A percentile compares a stretch with the other conserved stretches of the same genome.
phyloP scores from a whole-genome alignment of 1,284 basidiomycete species.

The Austroboletus olivaceoglutinosus region DNA sequence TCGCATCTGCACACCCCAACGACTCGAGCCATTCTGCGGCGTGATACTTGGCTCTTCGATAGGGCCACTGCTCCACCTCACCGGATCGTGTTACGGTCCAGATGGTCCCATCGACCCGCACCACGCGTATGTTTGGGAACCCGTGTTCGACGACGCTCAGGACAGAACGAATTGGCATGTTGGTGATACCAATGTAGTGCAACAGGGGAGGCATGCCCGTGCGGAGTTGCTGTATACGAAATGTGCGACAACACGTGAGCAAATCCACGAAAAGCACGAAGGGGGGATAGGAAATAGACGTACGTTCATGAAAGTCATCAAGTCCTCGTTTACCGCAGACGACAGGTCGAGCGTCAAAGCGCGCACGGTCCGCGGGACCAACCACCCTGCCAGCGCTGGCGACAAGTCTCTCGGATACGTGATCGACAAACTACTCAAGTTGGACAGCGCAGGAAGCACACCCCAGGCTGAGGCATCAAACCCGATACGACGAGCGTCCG shows the following conservation, averaged over 20 bases:
- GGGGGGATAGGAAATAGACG: conserved; percentile 29
- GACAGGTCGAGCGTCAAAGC: conserved; percentile 52
- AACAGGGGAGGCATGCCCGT: conserved; percentile 54
- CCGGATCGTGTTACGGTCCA: conserved; percentile 45
- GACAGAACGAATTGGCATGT: conserved; percentile 46
- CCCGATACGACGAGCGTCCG: conserved; percentile 51
- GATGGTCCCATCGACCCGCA: conserved; percentile 52
- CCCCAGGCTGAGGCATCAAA: conserved; percentile 70
- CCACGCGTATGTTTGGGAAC: conserved; percentile 57
- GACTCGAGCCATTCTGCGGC: conserved; percentile 62
- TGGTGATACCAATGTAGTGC: conserved; percentile 53
- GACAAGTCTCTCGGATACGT: conserved; percentile 64
- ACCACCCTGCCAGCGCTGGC: conserved; percentile 62
- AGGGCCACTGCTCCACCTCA: conserved; percentile 57
- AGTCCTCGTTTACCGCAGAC: conserved; percentile 37
- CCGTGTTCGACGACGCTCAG: conserved; percentile 51
- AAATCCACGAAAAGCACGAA: too few relatives aligned
- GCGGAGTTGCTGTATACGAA: conserved; percentile 54
- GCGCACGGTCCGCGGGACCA: conserved; percentile 57
- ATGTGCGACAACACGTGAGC: too few relatives aligned
- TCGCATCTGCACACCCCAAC: conserved; percentile 52
- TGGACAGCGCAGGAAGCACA: conserved; percentile 56
- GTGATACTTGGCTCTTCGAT: conserved; percentile 49
- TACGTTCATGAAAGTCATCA: conserved; percentile 29
- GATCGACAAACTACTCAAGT: conserved; percentile 52